These are phyloP conservation scores for Citrus medica DNA, from an alignment of 345 rosid species.

Conservation along the genomic window DNA sequence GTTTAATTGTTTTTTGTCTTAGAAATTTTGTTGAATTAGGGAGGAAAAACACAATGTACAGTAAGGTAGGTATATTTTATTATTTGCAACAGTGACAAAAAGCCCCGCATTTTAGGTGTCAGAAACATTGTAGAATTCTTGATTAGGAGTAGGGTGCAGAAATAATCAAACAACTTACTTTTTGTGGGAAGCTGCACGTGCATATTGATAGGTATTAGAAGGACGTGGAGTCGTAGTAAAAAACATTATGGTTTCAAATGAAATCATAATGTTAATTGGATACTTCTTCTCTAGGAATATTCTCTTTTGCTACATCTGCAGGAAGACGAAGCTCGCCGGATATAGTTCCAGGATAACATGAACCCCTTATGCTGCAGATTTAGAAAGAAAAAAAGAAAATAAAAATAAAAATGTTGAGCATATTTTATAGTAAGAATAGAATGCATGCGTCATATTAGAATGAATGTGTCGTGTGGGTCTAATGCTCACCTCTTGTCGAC, in stretches of 20 bases:
- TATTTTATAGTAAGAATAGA: not conserved
- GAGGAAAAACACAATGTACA: not conserved
- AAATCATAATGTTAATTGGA: slow-evolving; percentile 1
- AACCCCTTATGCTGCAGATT: slow-evolving; percentile 20
- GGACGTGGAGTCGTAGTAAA: too few relatives aligned
- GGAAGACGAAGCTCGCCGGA: slow-evolving; percentile 21
- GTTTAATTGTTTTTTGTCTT: not conserved
- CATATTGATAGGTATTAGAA: not conserved
- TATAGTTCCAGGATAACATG: slow-evolving; percentile 21
- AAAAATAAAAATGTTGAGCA: not conserved
- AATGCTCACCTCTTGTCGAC: slow-evolving; percentile 35
- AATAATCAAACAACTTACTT: not conserved
- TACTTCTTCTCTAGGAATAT: not conserved
- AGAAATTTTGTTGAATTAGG: not conserved
- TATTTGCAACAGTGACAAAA: not conserved
- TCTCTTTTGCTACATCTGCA: slow-evolving; percentile 14
- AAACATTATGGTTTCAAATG: not conserved
- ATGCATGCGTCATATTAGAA: too few relatives aligned
- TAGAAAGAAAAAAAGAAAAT: not conserved
- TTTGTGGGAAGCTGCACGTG: not conserved
- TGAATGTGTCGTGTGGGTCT: not conserved
- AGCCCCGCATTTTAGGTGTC: not conserved
- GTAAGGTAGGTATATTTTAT: not conserved
- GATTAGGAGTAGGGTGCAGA: not conserved
- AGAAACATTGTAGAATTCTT: not conserved